phyloP scores from a whole-genome alignment of 768 basidiomycete genomes.

The Mycena leptocephala region DNA sequence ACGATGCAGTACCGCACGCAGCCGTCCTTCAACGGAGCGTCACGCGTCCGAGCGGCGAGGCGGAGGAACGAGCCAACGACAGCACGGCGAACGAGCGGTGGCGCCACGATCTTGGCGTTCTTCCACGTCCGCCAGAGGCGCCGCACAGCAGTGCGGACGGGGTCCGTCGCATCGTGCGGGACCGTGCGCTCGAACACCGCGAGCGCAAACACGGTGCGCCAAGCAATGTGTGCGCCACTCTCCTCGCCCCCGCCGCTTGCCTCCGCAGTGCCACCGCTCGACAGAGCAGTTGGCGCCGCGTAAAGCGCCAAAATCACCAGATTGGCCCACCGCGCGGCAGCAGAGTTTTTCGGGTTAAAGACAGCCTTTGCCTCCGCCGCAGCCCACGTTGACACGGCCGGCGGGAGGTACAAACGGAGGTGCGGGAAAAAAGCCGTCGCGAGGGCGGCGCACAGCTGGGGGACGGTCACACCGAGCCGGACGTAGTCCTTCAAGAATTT shows the following conservation, averaged over 20 bases:
- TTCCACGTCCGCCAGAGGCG: conserved; percentile 63
- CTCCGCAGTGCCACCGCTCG: neutral
- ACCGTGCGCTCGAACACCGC: conserved; percentile 53
- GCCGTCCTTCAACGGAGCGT: conserved; percentile 53
- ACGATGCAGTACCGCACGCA: conserved; percentile 52
- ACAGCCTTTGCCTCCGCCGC: conserved; percentile 2
- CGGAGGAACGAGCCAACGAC: conserved; percentile 63
- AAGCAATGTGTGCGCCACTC: conserved; percentile 35
- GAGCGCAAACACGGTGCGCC: conserved; percentile 62
- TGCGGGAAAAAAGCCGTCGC: conserved; percentile 24
- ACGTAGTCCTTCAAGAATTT: conserved; percentile 3
- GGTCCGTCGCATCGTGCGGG: conserved; percentile 24
- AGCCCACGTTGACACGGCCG: conserved; percentile 17
- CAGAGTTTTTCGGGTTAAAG: conserved; percentile 11
- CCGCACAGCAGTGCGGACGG: conserved; percentile 34
- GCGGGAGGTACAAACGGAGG: conserved; percentile 17
- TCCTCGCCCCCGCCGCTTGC: neutral
- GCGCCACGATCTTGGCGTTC: conserved; percentile 33
- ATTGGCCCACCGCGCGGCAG: conserved; percentile 58
- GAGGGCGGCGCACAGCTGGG: conserved; percentile 29
- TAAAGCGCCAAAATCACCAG: conserved; percentile 56
- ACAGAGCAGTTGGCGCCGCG: conserved; percentile 14
- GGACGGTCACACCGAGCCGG: conserved; percentile 9
- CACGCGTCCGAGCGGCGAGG: conserved; percentile 57
- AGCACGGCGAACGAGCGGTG: conserved; percentile 50